phyloP scores from a whole-genome alignment of 495 filamentous ascomycete species.

The Massariosphaeria phaeospora region DNA sequence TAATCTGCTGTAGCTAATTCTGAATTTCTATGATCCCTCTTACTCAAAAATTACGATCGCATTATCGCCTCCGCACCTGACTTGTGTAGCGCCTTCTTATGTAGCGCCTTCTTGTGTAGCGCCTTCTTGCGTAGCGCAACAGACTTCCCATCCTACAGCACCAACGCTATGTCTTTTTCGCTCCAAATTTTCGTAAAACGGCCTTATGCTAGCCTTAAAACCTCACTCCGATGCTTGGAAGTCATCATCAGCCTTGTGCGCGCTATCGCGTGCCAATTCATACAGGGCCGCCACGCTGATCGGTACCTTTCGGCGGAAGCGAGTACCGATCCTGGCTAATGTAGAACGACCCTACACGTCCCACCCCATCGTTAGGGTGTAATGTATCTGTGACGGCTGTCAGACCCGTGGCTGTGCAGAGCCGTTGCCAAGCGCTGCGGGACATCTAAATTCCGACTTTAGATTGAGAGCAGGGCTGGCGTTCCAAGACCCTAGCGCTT shows the following conservation, averaged over 20 bases:
- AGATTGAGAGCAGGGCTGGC: constrained; percentile 19
- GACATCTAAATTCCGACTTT: constrained; percentile 14
- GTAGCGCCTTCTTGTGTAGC: too few species aligned
- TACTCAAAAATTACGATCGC: neutral
- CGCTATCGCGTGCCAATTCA: constrained; percentile 7
- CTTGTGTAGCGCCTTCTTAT: too few species aligned
- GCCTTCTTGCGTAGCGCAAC: too few species aligned
- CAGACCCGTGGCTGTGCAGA: constrained; percentile 16
- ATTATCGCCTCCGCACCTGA: neutral
- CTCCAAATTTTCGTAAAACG: constrained; percentile 13
- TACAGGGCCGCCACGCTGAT: constrained; percentile 12
- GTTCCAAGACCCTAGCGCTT: neutral
- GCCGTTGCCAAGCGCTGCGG: constrained; percentile 15
- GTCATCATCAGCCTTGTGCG: constrained; percentile 16
- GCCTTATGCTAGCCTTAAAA: constrained; percentile 8
- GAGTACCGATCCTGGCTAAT: constrained; percentile 20
- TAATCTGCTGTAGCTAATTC: neutral
- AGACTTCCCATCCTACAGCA: constrained; percentile 7
- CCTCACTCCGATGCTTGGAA: constrained; percentile 7
- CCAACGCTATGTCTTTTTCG: constrained; percentile 8
- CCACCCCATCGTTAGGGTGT: constrained; percentile 13
- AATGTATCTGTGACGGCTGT: constrained; percentile 20
- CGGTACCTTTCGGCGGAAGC: constrained; percentile 14
- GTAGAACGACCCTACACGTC: constrained; percentile 10
- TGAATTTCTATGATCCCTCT: neutral